Evolutionary conservation across 2,329 filamentous ascomycete species (phyloP), one percentile per base, ranked within the genome.

Genomic region (Alternaria incomplexa): DNA sequence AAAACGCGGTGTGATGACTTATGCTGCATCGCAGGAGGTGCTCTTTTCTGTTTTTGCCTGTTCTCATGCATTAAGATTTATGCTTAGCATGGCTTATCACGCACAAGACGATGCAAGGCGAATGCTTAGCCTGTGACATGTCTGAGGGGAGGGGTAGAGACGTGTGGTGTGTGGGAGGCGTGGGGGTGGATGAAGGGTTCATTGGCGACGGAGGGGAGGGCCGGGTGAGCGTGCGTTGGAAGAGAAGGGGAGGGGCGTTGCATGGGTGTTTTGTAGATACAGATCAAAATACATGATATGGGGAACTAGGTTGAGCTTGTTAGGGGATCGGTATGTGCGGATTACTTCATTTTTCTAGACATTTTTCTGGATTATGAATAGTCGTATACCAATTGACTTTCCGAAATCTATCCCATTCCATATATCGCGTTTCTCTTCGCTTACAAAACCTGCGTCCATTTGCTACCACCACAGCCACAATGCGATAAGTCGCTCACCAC

Each of bases 401-500:
- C 0, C 13, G 10, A 52, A 0, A n/a, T 25, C 9, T 25, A 25
- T 40, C 8, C 9, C 9, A 5, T 13, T 6, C 11, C n/a, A 20
- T 25, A 8, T 6, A 6, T 17, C 8, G 36, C 48, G 23, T 3
- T 36, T 40, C 23, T 23, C 20, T 23, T 36, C 17, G 8, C 11
- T 15, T 8, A 3, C 3, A 7, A 15, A 3, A 10, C 2, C 15
- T 51, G 12, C 7, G 5, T 1, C 30, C 3, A 11, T 3, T n/a
- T n/a, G 5, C 13, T 8, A 6, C 9, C 28, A 52, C 20, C 15
- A 23, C 12, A 15, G 44, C 12, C 22, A 25, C 7, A 10, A 1
- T 3, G 13, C 48, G 22, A 25, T 5, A 7, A n/a, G 30, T n/a
- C 10, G 23, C 20, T 68, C 62, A 97, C 93, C 93, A 98, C 73